Evolutionary conservation across 768 basidiomycete genomes (phyloP), one percentile per base, ranked within the genome.

Genomic region (Boletus huronensis): DNA sequence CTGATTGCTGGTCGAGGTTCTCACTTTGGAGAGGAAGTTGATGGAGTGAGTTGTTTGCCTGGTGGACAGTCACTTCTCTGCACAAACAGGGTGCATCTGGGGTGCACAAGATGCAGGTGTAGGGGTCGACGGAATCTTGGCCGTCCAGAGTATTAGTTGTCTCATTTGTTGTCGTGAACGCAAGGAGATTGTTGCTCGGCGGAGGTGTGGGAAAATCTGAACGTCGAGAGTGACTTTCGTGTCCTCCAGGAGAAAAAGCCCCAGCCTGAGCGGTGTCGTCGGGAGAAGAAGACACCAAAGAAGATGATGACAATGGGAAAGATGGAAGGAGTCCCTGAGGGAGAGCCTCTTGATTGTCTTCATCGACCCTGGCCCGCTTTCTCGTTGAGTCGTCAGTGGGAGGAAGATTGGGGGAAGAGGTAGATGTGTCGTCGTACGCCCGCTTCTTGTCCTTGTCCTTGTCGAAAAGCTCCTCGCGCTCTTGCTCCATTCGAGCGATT

Each of bases 1-100:
- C 64, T 58, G 52, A 35, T 21, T 54, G 60, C 11, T 52, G 56
- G 35, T 42, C 39, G 29, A 60, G 50, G 31, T 46, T 49, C 21
- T 62, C 58, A 11, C 50, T 53, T 44, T 43, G 65, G 36, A 55
- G 48, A 40, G 59, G 13, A 41, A 58, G 53, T n/a, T 52, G 62
- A 25, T 54, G 57, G 16, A 54, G 47, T 17, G 48, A 29, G 51
- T 50, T 43, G 16, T 35, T 65, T 28, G 72, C 71, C 48, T 81
- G 76, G 57, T 83, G 80, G 38, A 77, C 61, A 38, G 79, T 78
- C 41, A 87, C 74, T 66, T 90, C 88, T 51, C 82, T 81, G 69
- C 92, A 95, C 40, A 93, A 80, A 64, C 93, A 95, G 38, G 84
- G 80, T 16, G 79, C 79, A 54, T 78, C 78, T 41, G 84, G 82